phyloP scores from a whole-genome alignment of 2,329 filamentous ascomycete genomes.

The Alternaria ethzedia region DNA sequence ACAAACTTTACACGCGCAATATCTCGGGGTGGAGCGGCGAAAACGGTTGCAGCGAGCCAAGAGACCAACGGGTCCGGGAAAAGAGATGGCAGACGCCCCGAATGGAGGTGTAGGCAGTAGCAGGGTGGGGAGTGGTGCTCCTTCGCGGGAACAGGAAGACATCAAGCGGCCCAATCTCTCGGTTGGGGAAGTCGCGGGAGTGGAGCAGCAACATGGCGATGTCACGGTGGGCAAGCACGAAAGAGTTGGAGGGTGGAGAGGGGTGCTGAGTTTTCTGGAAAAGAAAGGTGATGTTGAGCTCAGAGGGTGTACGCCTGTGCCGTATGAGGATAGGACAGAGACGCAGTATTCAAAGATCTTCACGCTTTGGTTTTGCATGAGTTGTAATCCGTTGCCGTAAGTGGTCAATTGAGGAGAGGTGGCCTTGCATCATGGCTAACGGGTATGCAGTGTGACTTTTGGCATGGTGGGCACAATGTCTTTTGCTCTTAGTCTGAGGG shows the following conservation, averaged over 20 bases:
- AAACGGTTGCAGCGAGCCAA: background rate
- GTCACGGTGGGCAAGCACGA: slow-evolving; percentile 16
- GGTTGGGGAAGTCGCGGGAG: background rate
- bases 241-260: slow-evolving; percentile 19
- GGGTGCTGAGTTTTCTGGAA: slow-evolving; percentile 26
- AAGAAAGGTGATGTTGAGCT: slow-evolving; percentile 40
- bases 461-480: slow-evolving; percentile 66
- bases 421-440: background rate
- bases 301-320: slow-evolving; percentile 62
- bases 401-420: slow-evolving; percentile 22
- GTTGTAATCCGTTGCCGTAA: slow-evolving; percentile 65
- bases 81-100: background rate
- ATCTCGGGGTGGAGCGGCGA: slow-evolving; percentile 15
- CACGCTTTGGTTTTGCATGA: slow-evolving; percentile 66
- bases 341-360: slow-evolving; percentile 64
- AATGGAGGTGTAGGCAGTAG: background rate
- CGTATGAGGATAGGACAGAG: slow-evolving; percentile 60
- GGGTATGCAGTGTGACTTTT: slow-evolving; percentile 60
- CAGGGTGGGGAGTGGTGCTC: background rate
- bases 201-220: background rate
- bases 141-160: slow-evolving; percentile 4
- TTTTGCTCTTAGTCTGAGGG: slow-evolving; percentile 63
- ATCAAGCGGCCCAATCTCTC: slow-evolving; percentile 4
- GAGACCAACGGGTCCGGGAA: background rate
- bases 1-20: background rate